Base-by-base conservation (phyloP, 2,329 filamentous ascomycete species). In the Fusarium aywerte region DNA sequence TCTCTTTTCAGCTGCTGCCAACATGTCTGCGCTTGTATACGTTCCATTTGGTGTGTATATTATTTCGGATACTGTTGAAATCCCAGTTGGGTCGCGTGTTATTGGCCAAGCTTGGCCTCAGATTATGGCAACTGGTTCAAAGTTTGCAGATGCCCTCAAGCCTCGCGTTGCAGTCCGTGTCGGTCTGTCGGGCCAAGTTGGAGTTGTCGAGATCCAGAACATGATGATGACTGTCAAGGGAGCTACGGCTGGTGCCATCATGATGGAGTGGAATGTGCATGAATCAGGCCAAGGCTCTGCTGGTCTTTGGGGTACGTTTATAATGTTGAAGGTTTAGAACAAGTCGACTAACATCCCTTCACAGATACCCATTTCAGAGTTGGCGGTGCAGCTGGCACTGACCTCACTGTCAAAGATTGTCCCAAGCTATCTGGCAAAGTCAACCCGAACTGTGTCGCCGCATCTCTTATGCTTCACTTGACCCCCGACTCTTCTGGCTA, bases 171-270 rank as follows among this genome's bases (percentile, higher is more conserved):
- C 89, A 2, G 80, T 90, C 2, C 81, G 83, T 51, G 83, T 91
- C 7, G 89, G 88, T 20, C 79, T n/a, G 79, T 11, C 71, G 7
- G 82, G 90, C 23, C 76, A 75, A 3, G 27, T 29, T 5, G 90
- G 90, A 11, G 78, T 75, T 6, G 81, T 91, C n/a, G 89, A 92
- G 73, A 86, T 87, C 79, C 84, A 83, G 2, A 88, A 91, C 64
- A 83, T 89, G 73, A 83, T 92, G 36, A 80, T 92, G 36, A 83
- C 83, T 67, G 88, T 53, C n/a, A n/a, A 5, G 32, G 55, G 59
- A 31, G 33, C 59, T 10, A 59, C 59, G 4, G 54, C 59, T 1
- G 54, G 59, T n/a, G 48, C 49, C 13, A 18, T 63, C 3, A 18
- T 62, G 23, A 2, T 62, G 4, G 54, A 62, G 70, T 91, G 87